Base-by-base conservation (phyloP, 2,329 filamentous ascomycete genomes). In the Stachybotrys chartarum region DNA sequence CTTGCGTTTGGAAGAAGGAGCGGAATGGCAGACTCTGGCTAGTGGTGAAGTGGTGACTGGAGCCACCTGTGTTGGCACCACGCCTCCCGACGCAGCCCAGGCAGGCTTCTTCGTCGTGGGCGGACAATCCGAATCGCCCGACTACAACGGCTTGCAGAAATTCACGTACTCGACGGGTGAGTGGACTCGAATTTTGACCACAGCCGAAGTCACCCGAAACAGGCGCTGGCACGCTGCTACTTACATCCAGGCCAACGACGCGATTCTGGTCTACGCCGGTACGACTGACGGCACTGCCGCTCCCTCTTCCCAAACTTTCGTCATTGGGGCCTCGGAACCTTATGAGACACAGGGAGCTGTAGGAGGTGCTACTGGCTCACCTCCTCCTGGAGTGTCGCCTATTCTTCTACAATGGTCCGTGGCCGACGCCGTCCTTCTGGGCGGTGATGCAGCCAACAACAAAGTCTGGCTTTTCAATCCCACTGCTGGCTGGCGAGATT, bases 211-310 rank as follows among this genome's bases (percentile, higher is more conserved):
- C 50, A 80, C 87, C 51, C 79, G 88, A 66, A 83, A 90, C 64
- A 84, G 91, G 56, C 76, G 84, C 56, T 82, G 86, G 62, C 93
- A 97, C 69, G 86, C 83, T 60, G 87, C 88, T 12, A 80, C 83
- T 17, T 97, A 91, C 67, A 76, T 97, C 54, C 80, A 84, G 58
- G 79, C 80, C 24, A 81, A 84, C 16, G 80, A 90, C 55, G 80
- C 83, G 5, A 88, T 97, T 54, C 72, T 97, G 30, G 79, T 96
- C 30, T 97, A 92, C 67, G 89, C 86, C 35, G 93, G 93, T 50
- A 84, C 80, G 16, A 83, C 86, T 63, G 81, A 85, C 61, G 83
- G 82, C 30, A 74, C 73, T 39, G 70, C 73, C 8, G 71, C 74
- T 7, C 74, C 81, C 1, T 91, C 89, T 1, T 83, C 86, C 1